Conservation (phyloP, 805 yeast species). For the Pichia californica region DNA sequence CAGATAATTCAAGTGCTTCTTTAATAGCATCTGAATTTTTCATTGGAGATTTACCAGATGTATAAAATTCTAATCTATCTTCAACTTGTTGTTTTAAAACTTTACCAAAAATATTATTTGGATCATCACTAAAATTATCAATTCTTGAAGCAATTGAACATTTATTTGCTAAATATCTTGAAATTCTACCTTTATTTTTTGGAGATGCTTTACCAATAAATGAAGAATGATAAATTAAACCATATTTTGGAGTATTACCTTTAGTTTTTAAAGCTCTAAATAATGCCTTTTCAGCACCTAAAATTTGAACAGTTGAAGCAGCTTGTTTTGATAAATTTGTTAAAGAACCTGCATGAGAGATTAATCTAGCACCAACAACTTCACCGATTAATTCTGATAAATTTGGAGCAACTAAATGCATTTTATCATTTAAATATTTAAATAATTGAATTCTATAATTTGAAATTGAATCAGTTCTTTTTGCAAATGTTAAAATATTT, state of each 20-base stretch:
- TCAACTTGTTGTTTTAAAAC: conserved; percentile 95
- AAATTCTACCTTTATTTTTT: conserved; percentile 98
- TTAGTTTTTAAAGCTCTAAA: conserved; percentile 95
- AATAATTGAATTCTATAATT: conserved; percentile 84
- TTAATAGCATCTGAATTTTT: conserved; percentile 92
- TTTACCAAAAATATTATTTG: conserved; percentile 82
- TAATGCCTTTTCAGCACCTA: conserved; percentile 96
- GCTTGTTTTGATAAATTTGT: conserved; percentile 96
- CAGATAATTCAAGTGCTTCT: conserved; percentile 73
- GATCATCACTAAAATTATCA: conserved; percentile 94
- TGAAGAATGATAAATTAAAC: conserved; percentile 90
- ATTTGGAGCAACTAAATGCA: conserved; percentile 98
- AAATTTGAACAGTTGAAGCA: conserved; percentile 96
- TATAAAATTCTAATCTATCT: conserved; percentile 93
- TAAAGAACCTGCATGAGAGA: conserved; percentile 97
- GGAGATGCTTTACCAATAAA: conserved; percentile 91
- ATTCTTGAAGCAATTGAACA: conserved; percentile 98
- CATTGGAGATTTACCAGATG: conserved; percentile 94
- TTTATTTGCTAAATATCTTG: conserved; percentile 97
- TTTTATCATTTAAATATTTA: conserved; percentile 86
- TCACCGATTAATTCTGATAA: conserved; percentile 95
- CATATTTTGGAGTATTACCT: conserved; percentile 95
- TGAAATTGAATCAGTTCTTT: conserved; percentile 84
- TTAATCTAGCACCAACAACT: conserved; percentile 96
- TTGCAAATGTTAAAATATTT: conserved; percentile 85